phyloP scores from a whole-genome alignment of 306 rosid genomes.

The Glycine latifolia region DNA sequence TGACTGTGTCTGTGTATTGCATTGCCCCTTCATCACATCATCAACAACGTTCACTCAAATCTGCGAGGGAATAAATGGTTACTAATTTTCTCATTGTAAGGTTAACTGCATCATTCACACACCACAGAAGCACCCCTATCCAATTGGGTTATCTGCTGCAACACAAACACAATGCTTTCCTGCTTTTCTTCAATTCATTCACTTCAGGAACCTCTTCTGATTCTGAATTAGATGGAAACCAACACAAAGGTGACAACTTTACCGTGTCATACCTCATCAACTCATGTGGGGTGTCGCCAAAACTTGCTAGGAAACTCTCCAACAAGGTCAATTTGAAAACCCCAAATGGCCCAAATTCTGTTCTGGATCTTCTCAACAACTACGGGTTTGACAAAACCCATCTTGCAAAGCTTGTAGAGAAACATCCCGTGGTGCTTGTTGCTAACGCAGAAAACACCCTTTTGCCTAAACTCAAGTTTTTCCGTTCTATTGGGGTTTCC shows the following conservation, averaged over 20 bases:
- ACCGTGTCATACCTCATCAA: conserved; percentile 48
- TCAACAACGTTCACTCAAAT: too few species aligned
- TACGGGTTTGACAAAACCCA: conserved; percentile 49
- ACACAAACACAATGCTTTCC: too few species aligned
- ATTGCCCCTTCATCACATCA: too few species aligned
- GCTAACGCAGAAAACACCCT: conserved; percentile 38
- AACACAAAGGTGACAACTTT: conserved; percentile 27
- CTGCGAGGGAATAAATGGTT: background rate
- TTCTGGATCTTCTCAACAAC: conserved; percentile 39
- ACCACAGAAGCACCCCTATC: too few species aligned
- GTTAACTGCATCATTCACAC: too few species aligned
- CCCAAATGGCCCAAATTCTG: conserved; percentile 40
- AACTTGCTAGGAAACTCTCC: conserved; percentile 37
- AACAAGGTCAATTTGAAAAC: background rate
- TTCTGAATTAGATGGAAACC: background rate
- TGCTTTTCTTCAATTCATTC: too few species aligned
- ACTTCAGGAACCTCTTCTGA: too few species aligned
- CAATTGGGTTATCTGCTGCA: too few species aligned
- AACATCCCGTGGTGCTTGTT: conserved; percentile 25
- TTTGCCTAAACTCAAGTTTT: conserved; percentile 54
- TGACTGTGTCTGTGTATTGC: too few species aligned
- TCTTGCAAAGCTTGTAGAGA: conserved; percentile 29
- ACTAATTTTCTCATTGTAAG: too few species aligned
- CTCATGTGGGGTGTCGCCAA: conserved; percentile 51
- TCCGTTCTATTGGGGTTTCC: conserved; percentile 48